Evolutionary conservation across 768 basidiomycete genomes (phyloP), one percentile per base, ranked within the genome.

Genomic region (Leccinum disarticulatum): DNA sequence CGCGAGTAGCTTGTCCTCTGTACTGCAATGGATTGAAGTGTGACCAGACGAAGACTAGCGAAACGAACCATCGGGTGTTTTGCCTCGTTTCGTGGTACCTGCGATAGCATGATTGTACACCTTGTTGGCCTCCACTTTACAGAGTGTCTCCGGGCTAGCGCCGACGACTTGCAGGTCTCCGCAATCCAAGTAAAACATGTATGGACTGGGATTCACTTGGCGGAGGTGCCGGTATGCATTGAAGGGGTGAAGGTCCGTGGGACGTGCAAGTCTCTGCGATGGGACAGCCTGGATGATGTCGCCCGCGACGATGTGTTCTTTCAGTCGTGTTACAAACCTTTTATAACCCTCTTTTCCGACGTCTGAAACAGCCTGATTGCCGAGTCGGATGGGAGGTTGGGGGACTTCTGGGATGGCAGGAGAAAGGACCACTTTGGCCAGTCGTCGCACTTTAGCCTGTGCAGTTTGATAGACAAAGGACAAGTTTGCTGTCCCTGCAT

Each of bases 231-330:
- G 82, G 71, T 98, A 99, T 7, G 89, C 94, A 77, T 98, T 99
- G 81, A 99, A 99, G 2, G 97, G 96, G 72, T 98, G 94, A 19
- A 99, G 78, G 19, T 82, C 73, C 0, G 97, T 98, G 36, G 90
- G 89, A 35, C 93, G 84, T 14, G 91, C 79, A 31, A 98, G 79
- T 30, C 95, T 82, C 73, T 98, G 97, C 10, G 93, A 95, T 8
- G 97, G 97, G 7, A 99, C 97, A 2, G 97, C 97, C 75, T 99
- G 97, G 65, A 99, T 98, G 69, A 99, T 98, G 76, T 99, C 95
- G 30, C 97, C 97, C 17, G 88, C 90, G 58, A 98, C 81, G 57
- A 99, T 97, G 71, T 93, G 95, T 69, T 96, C 82, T 79, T 98
- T 98, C 57, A 99, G 79, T 57, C 81, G 85, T 49, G 95, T 93